These are phyloP conservation scores for Maudiozyma bulderi DNA, from an alignment of 805 yeast species.

Conservation along the genomic window DNA sequence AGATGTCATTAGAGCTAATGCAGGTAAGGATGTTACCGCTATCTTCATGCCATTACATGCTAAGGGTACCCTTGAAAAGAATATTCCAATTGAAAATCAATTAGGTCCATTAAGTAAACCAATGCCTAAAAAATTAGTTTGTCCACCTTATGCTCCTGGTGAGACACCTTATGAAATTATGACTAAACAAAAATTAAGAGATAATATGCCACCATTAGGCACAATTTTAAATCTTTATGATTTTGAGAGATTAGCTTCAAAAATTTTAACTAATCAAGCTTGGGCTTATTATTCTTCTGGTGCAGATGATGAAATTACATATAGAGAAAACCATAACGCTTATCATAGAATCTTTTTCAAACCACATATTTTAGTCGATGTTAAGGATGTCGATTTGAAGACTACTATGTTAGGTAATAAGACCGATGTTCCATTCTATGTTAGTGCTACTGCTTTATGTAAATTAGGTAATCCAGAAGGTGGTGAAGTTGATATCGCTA, in stretches of 20 bases:
- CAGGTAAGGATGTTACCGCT: constrained; percentile 75
- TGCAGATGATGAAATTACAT: constrained; percentile 83
- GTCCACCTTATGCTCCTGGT: constrained; percentile 27
- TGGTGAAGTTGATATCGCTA: constrained; percentile 80
- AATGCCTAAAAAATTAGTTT: constrained; percentile 23
- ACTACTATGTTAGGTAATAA: constrained; percentile 69
- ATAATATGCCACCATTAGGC: constrained; percentile 56
- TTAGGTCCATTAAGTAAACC: constrained; percentile 44
- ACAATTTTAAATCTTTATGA: constrained; percentile 72
- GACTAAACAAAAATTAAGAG: constrained; percentile 23
- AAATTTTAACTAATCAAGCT: constrained; percentile 65
- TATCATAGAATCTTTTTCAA: constrained; percentile 82
- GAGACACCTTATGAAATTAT: constrained; percentile 26
- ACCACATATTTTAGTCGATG: constrained; percentile 77
- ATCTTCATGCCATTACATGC: constrained; percentile 88
- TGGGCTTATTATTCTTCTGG: constrained; percentile 94
- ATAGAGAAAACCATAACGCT: constrained; percentile 85
- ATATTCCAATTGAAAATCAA: constrained; percentile 48
- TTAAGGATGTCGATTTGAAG: constrained; percentile 55
- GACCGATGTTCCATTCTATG: constrained; percentile 71
- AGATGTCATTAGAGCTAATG: constrained; percentile 68
- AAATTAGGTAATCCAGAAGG: constrained; percentile 78
- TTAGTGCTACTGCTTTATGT: constrained; percentile 87
- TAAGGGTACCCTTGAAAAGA: constrained; percentile 65
- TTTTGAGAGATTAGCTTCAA: constrained; percentile 78